Conservation (phyloP, 2,329 filamentous ascomycete genomes). For the Penicillium oxalicum region DNA sequence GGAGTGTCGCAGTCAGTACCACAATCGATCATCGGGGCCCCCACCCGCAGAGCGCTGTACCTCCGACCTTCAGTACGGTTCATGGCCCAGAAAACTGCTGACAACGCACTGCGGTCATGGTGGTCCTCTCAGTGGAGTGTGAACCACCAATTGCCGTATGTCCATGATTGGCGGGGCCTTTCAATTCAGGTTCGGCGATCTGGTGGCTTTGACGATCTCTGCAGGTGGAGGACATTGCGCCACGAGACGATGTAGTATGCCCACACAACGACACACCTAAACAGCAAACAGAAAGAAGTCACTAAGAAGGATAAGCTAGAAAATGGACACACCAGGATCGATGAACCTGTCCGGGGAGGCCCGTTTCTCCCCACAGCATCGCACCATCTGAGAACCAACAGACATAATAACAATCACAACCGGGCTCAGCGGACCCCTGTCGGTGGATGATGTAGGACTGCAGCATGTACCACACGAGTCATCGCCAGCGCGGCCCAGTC, state of each 20-base stretch:
- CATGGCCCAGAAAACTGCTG: background rate
- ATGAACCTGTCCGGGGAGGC: no score
- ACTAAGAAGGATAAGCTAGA: no score
- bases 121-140: slow-evolving; percentile 13
- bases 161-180: slow-evolving; percentile 7
- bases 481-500: background rate
- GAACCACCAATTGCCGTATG: slow-evolving; percentile 18
- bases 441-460: background rate
- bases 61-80: background rate
- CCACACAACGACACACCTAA: no score
- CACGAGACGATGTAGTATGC: background rate
- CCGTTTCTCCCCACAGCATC: no score
- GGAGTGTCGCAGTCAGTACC: background rate
- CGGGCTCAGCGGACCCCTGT: no score
- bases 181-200: slow-evolving; percentile 3
- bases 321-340: no score
- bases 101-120: slow-evolving; percentile 12
- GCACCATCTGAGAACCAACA: no score
- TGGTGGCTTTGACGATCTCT: background rate
- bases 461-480: background rate
- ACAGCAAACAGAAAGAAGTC: no score
- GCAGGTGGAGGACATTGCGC: background rate
- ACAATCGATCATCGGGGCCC: no score
- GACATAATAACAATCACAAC: no score
- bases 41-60: no score